Conservation (phyloP, 768 basidiomycete species). For the Galerina sulciceps region DNA sequence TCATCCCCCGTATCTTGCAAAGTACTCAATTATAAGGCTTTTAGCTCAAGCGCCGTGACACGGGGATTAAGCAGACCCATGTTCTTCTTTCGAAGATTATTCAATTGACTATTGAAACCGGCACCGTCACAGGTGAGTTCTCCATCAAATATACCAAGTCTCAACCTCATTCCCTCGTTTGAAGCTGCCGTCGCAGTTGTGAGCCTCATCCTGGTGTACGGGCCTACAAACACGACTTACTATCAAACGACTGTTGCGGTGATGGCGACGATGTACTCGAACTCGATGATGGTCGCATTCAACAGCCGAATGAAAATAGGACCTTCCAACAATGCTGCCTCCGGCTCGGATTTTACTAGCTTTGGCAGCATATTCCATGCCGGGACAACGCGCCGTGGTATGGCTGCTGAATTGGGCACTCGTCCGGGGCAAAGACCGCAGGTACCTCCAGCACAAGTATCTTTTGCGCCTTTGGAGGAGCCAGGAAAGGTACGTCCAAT, state of each 20-base stretch:
- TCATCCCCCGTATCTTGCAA: not conserved
- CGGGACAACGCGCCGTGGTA: not conserved
- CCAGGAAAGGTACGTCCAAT: not conserved
- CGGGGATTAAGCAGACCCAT: slow-evolving; percentile 1
- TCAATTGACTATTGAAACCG: slow-evolving; percentile 10
- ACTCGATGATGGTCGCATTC: slow-evolving; percentile 18
- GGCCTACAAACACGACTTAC: slow-evolving; percentile 10
- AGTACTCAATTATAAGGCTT: not conserved
- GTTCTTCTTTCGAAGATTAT: slow-evolving; percentile 9
- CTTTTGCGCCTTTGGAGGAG: not conserved
- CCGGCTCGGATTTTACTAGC: not conserved
- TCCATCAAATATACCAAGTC: not conserved
- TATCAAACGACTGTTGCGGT: slow-evolving; percentile 12
- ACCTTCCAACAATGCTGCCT: not conserved
- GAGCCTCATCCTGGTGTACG: slow-evolving; percentile 6
- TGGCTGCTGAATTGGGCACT: not conserved
- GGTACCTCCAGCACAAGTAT: not conserved
- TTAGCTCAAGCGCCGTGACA: slow-evolving; percentile 7
- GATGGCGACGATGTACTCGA: slow-evolving; percentile 14
- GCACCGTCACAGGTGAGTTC: slow-evolving; percentile 6
- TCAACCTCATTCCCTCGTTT: no score
- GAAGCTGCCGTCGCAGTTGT: slow-evolving; percentile 13
- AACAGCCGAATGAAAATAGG: slow-evolving; percentile 13
- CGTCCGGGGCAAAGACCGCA: not conserved
- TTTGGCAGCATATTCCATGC: not conserved